phyloP scores from a whole-genome alignment of 495 filamentous ascomycete genomes.

The Aspergillus diversus region DNA sequence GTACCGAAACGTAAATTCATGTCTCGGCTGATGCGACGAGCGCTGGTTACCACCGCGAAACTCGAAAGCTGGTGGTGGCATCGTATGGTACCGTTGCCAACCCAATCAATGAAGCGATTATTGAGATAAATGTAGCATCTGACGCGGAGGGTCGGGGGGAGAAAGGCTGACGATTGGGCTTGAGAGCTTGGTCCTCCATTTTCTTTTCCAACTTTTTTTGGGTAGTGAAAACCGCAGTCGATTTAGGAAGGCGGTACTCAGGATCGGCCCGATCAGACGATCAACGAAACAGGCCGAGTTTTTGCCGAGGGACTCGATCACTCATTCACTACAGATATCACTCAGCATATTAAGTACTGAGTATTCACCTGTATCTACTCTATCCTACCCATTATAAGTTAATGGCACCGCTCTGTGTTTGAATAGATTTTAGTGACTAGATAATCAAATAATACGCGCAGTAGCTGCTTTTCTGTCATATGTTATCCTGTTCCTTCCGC shows the following conservation, averaged over 20 bases:
- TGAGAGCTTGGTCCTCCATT: neutral
- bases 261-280: too few species aligned
- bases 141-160: neutral
- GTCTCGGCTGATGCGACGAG: conserved; percentile 28
- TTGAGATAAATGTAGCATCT: neutral
- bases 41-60: conserved; percentile 45
- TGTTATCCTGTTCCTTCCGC: neutral
- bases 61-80: conserved; percentile 39
- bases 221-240: conserved; percentile 11
- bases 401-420: too few species aligned
- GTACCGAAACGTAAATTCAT: conserved; percentile 52
- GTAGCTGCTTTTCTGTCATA: neutral
- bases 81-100: conserved; percentile 1
- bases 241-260: conserved; percentile 23
- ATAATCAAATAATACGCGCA: too few species aligned
- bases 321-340: too few species aligned
- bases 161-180: neutral
- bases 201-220: conserved; percentile 13
- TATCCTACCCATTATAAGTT: too few species aligned
- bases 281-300: too few species aligned
- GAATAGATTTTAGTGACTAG: too few species aligned
- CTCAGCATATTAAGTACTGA: too few species aligned
- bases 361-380: too few species aligned
- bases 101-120: neutral
- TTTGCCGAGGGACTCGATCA: too few species aligned